A percentile compares a stretch with the other conserved stretches of the same genome.
phyloP scores from a whole-genome alignment of 345 rosid genomes.

The Trapa bicornis region DNA sequence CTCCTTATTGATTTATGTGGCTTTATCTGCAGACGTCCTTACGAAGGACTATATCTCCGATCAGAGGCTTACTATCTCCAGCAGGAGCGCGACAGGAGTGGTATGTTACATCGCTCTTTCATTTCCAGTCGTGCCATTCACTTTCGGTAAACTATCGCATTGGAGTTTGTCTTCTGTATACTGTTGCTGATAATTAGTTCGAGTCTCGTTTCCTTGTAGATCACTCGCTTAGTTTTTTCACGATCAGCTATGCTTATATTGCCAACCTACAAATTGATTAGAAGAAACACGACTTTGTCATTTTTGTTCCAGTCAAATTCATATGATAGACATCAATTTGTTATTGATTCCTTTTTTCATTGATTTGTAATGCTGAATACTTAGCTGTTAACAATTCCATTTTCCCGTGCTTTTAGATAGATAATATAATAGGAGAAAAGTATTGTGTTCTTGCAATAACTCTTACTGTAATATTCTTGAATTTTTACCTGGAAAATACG shows the following conservation, averaged over 20 bases:
- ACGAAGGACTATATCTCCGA: conserved; percentile 32
- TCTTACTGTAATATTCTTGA: neutral
- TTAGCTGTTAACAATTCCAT: neutral
- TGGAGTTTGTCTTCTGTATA: neutral
- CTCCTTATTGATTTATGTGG: neutral
- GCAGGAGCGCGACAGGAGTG: conserved; percentile 24
- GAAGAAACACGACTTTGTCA: neutral
- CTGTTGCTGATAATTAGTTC: neutral
- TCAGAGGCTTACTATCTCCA: conserved; percentile 29
- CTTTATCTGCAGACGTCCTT: conserved; percentile 25
- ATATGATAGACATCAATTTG: neutral
- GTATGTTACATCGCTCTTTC: conserved; percentile 11
- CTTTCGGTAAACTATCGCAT: neutral
- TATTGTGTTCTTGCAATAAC: neutral
- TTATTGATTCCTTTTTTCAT: neutral
- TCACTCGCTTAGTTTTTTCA: neutral
- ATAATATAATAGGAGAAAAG: neutral
- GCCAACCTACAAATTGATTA: neutral
- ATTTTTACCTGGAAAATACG: neutral
- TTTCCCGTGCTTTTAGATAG: neutral
- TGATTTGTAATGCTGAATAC: neutral
- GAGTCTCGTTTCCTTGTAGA: neutral
- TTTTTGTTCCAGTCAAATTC: neutral
- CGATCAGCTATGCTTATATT: neutral
- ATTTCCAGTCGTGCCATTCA: neutral